These are phyloP conservation scores for Cicer pinnatifidum DNA, from an alignment of 306 rosid species.

Conservation along the genomic window DNA sequence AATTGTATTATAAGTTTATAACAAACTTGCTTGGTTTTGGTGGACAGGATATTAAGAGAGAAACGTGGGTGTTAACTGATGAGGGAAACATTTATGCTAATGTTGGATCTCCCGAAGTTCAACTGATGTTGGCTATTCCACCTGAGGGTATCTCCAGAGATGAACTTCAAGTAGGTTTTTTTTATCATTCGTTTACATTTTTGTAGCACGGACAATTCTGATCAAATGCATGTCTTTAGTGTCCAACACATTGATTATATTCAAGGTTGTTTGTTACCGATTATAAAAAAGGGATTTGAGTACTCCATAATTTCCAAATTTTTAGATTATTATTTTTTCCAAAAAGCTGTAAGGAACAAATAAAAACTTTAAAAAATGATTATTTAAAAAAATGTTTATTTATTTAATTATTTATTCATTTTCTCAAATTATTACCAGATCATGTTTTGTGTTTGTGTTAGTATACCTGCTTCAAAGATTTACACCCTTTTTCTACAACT, in stretches of 20 bases:
- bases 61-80: slow-evolving; percentile 73
- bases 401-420: background rate
- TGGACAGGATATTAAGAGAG: slow-evolving; percentile 75
- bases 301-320: too few relatives aligned
- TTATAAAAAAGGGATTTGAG: too few relatives aligned
- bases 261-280: too few relatives aligned
- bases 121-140: slow-evolving; percentile 72
- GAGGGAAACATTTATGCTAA: slow-evolving; percentile 75
- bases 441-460: background rate
- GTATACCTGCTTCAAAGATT: background rate
- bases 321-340: too few relatives aligned
- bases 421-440: background rate
- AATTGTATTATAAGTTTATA: background rate
- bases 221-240: too few relatives aligned
- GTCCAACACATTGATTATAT: too few relatives aligned
- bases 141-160: slow-evolving; percentile 79
- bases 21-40: background rate
- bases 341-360: too few relatives aligned
- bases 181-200: too few relatives aligned
- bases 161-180: slow-evolving; percentile 65
- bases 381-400: too few relatives aligned
- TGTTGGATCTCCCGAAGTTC: slow-evolving; percentile 80
- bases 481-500: background rate
- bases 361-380: too few relatives aligned
- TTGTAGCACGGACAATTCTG: too few relatives aligned